A percentile compares a stretch with the other conserved stretches of the same genome.
Evolutionary conservation across 2,329 filamentous ascomycete genomes (phyloP).

Genomic region (Aspergillus uvarum): DNA sequence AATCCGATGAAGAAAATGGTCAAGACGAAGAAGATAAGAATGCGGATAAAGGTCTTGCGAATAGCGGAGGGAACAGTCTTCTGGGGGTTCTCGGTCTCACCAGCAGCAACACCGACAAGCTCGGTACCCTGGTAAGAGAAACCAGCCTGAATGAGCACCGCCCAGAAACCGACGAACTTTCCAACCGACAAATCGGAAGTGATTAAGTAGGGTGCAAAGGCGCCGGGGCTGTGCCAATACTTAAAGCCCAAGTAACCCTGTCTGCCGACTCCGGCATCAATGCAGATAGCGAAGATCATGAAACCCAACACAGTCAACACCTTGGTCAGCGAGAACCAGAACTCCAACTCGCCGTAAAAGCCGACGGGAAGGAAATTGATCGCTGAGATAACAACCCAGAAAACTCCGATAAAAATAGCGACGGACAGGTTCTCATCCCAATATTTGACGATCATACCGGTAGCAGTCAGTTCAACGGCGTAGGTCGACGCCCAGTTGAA

Average conservation of each 20-base stretch:
- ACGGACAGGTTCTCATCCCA: conserved; percentile 64
- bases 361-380: conserved; percentile 70
- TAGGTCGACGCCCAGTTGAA: conserved; percentile 74
- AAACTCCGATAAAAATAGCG: conserved; percentile 70
- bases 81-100: conserved; percentile 69
- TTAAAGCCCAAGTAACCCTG: conserved; percentile 71
- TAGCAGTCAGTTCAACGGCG: conserved; percentile 68
- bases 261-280: conserved; percentile 68
- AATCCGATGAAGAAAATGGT: conserved; percentile 65
- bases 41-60: conserved; percentile 70
- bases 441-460: conserved; percentile 72
- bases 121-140: conserved; percentile 60
- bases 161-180: conserved; percentile 61
- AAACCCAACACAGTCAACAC: conserved; percentile 74
- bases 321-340: conserved; percentile 71
- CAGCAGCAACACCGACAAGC: conserved; percentile 71
- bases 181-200: conserved; percentile 58
- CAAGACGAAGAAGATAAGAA: conserved; percentile 57
- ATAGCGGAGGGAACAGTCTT: conserved; percentile 71
- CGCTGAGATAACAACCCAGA: conserved; percentile 67
- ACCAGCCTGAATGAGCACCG: conserved; percentile 44
- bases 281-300: conserved; percentile 72
- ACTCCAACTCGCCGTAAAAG: conserved; percentile 72
- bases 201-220: conserved; percentile 66
- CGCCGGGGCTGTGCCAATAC: conserved; percentile 67